A percentile compares a stretch with the other conserved stretches of the same genome.
phyloP scores from a whole-genome alignment of 306 rosid genomes.

The Vigna angularis region DNA sequence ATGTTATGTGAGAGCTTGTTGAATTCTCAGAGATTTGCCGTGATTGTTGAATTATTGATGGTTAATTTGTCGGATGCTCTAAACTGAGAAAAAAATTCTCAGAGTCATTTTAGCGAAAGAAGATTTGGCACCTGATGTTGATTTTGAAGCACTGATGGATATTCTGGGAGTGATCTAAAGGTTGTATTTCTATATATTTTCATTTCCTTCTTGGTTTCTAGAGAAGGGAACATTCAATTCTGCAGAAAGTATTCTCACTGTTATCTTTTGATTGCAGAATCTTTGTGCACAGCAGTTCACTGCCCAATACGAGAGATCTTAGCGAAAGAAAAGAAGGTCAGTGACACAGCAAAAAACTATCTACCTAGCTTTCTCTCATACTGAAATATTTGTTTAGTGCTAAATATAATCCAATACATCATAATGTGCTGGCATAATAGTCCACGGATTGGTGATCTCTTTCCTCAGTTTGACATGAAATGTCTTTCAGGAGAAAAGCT shows the following conservation, averaged over 20 bases:
- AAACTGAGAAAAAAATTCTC: slow-evolving; percentile 83
- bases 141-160: slow-evolving; percentile 90
- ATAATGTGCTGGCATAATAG: slow-evolving; percentile 12
- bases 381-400: background rate
- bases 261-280: slow-evolving; percentile 51
- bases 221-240: slow-evolving; percentile 33
- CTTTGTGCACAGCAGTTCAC: slow-evolving; percentile 54
- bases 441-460: background rate
- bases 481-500: slow-evolving; percentile 73
- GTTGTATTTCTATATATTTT: slow-evolving; percentile 49
- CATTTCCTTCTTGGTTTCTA: slow-evolving; percentile 26
- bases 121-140: slow-evolving; percentile 74
- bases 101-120: slow-evolving; percentile 84
- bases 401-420: background rate
- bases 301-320: slow-evolving; percentile 57
- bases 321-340: slow-evolving; percentile 65
- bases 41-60: slow-evolving; percentile 55
- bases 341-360: background rate
- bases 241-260: slow-evolving; percentile 26
- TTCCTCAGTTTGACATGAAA: slow-evolving; percentile 35
- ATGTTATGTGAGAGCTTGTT: slow-evolving; percentile 42
- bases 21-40: background rate
- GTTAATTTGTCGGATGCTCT: slow-evolving; percentile 87
- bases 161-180: slow-evolving; percentile 95
- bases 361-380: background rate